Conservation (phyloP, 371 early-diverging fungal genomes). For the Mucor indicus region DNA sequence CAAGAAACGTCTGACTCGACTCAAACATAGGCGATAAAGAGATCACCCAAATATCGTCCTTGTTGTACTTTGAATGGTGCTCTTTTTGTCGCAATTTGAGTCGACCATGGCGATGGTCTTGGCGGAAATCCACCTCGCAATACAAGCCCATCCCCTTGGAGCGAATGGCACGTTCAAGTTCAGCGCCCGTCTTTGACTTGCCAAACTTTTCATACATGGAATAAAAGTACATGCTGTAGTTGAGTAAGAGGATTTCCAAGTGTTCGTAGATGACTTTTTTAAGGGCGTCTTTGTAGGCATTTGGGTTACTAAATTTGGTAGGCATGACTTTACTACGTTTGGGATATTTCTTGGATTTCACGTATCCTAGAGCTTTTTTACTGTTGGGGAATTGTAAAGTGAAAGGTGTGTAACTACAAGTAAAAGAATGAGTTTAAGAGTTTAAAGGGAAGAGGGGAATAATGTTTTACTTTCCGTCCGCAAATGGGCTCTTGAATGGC, state of each 20-base stretch:
- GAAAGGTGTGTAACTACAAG: background rate
- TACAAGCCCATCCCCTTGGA: constrained; percentile 41
- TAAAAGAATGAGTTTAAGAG: too few relatives aligned
- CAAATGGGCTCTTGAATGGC: constrained; percentile 17
- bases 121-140: constrained; percentile 13
- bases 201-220: constrained; percentile 21
- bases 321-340: constrained; percentile 22
- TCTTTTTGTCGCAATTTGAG: constrained; percentile 35
- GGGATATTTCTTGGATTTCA: constrained; percentile 21
- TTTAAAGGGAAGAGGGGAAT: too few relatives aligned
- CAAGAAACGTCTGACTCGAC: constrained; percentile 50
- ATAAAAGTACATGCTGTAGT: constrained; percentile 31
- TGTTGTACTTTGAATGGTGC: constrained; percentile 49
- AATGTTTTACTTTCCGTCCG: constrained; percentile 16
- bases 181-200: constrained; percentile 13
- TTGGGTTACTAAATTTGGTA: constrained; percentile 21
- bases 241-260: constrained; percentile 33
- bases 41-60: constrained; percentile 72
- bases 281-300: constrained; percentile 48
- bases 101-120: constrained; percentile 10
- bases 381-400: constrained; percentile 19
- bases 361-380: constrained; percentile 2
- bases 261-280: constrained; percentile 8
- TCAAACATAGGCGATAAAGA: constrained; percentile 48
- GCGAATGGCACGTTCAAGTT: constrained; percentile 31